Percentiles rank a stretch among this genome's conserved stretches.
These are phyloP conservation scores for Entonaema liquescens DNA, from an alignment of 495 filamentous ascomycete genomes.

Conservation along the genomic window DNA sequence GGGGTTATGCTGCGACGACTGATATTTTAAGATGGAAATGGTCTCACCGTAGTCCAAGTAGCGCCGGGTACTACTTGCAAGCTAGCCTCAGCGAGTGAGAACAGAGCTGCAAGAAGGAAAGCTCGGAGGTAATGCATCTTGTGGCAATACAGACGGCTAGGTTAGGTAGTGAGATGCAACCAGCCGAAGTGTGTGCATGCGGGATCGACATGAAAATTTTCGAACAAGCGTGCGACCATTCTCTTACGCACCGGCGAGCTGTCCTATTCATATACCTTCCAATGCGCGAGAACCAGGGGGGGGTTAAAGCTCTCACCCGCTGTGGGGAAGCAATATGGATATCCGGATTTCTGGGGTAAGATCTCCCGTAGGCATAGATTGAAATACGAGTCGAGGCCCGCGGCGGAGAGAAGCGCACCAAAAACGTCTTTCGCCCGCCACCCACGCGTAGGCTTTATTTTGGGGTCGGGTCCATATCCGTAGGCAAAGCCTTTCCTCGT, in stretches of 20 bases:
- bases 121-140: constrained; percentile 30
- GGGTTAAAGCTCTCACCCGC: constrained; percentile 22
- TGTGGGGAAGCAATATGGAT: constrained; percentile 41
- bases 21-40: not conserved
- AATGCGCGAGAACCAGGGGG: constrained; percentile 17
- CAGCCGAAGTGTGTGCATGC: constrained; percentile 17
- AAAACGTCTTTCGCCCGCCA: constrained; percentile 7
- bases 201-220: constrained; percentile 30
- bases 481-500: constrained; percentile 10
- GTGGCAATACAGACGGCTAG: not conserved
- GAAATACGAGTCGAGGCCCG: constrained; percentile 30
- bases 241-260: constrained; percentile 18
- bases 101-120: constrained; percentile 32
- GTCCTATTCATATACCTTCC: constrained; percentile 33
- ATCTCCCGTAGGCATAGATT: constrained; percentile 26
- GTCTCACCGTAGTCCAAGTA: constrained; percentile 58
- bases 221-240: constrained; percentile 6
- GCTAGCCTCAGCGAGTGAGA: constrained; percentile 41
- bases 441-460: not conserved
- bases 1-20: not conserved
- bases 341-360: constrained; percentile 39
- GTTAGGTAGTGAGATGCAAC: constrained; percentile 7
- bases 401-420: constrained; percentile 34
- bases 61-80: constrained; percentile 59
- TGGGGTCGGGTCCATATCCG: not conserved